Evolutionary conservation across 2,329 filamentous ascomycete species (phyloP).

Genomic region (Xylariaceae sp.): DNA sequence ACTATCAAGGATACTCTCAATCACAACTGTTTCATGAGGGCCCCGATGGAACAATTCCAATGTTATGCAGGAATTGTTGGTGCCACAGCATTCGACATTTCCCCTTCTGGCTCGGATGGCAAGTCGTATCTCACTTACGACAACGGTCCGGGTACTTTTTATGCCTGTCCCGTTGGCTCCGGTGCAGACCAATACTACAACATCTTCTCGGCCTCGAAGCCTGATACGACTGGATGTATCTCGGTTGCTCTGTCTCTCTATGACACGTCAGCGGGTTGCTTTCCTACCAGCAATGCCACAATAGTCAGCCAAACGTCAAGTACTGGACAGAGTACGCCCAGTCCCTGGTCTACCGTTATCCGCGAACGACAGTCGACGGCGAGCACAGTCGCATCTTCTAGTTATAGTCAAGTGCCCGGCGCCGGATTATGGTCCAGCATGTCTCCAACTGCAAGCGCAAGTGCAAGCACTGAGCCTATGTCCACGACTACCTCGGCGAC

Average conservation of each 20-base stretch:
- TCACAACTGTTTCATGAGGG: constrained; percentile 40
- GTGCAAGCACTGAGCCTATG: background rate
- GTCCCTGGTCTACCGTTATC: constrained; percentile 2
- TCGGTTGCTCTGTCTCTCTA: constrained; percentile 34
- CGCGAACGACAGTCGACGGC: background rate
- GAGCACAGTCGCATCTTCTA: too few species aligned
- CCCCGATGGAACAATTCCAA: constrained; percentile 36
- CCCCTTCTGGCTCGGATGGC: constrained; percentile 20
- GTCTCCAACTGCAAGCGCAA: constrained; percentile 1
- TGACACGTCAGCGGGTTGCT: constrained; percentile 29
- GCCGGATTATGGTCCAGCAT: constrained; percentile 18
- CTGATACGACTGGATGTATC: constrained; percentile 33
- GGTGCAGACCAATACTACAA: constrained; percentile 32
- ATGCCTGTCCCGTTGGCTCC: constrained; percentile 36
- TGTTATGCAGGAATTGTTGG: constrained; percentile 38
- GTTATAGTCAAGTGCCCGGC: constrained; percentile 11
- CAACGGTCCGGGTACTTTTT: constrained; percentile 32
- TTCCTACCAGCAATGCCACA: constrained; percentile 16
- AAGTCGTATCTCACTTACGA: constrained; percentile 38
- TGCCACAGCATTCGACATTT: constrained; percentile 35
- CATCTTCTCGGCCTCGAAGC: constrained; percentile 36
- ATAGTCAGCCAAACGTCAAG: background rate
- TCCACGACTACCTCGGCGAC: constrained; percentile 3
- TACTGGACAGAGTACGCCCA: background rate
- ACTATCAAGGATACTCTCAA: constrained; percentile 36